These are phyloP conservation scores for Arthrobotrys musiformis DNA, from an alignment of 2,329 filamentous ascomycete genomes.

Conservation along the genomic window DNA sequence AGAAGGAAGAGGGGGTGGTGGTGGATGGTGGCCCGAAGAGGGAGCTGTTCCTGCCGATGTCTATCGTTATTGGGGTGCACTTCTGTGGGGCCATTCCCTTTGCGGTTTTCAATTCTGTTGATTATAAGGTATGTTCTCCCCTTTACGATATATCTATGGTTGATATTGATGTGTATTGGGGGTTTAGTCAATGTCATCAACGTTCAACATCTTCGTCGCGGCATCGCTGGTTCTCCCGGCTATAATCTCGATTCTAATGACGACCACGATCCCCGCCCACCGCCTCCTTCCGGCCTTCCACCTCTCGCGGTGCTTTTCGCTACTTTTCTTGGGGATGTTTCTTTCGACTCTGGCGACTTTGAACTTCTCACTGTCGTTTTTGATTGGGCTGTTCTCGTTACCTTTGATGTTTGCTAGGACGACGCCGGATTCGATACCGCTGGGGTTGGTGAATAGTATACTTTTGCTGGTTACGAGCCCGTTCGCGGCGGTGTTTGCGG, in stretches of 20 bases:
- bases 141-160: neutral
- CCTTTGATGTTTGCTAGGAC: slow-evolving; percentile 80
- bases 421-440: slow-evolving; percentile 61
- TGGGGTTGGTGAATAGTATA: slow-evolving; percentile 65
- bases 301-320: slow-evolving; percentile 87
- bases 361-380: slow-evolving; percentile 90
- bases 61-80: slow-evolving; percentile 77
- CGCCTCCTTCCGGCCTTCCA: slow-evolving; percentile 74
- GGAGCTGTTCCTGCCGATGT: slow-evolving; percentile 77
- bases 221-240: slow-evolving; percentile 70
- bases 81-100: slow-evolving; percentile 82
- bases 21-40: slow-evolving; percentile 68
- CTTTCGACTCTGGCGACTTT: slow-evolving; percentile 92
- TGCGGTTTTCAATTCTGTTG: slow-evolving; percentile 83
- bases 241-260: slow-evolving; percentile 69
- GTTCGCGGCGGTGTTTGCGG: slow-evolving; percentile 67
- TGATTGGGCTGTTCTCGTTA: slow-evolving; percentile 80
- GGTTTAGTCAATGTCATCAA: slow-evolving; percentile 69
- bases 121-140: slow-evolving; percentile 71
- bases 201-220: slow-evolving; percentile 71
- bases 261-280: slow-evolving; percentile 63
- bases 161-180: slow-evolving; percentile 40
- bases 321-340: slow-evolving; percentile 91
- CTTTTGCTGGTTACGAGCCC: slow-evolving; percentile 73
- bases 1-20: slow-evolving; percentile 51